Evolutionary conservation across 139 green algal species (phyloP), one percentile per base, ranked within the genome.

Genomic region (Raphidocelis subcapitata): DNA sequence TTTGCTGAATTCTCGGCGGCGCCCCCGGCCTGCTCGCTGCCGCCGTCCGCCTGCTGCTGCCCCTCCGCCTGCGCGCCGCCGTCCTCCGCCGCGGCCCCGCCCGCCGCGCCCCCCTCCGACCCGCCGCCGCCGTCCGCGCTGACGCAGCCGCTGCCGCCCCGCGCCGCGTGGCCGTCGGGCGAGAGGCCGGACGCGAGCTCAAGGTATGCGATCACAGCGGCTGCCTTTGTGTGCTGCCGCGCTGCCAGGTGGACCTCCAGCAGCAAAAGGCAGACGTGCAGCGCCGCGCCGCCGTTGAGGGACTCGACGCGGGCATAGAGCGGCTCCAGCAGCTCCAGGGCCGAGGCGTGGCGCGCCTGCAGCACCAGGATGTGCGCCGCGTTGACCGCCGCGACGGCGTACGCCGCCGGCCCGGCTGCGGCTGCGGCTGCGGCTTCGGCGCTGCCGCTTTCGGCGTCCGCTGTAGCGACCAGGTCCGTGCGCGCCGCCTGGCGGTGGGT

Each of bases 241-340:
- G 62, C 61, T 52, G 28, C 21, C 14, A 78, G 24, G 28, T 78
- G 72, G 28, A 72, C 54, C 62, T 78, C 72, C 1, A 78, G 62
- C 51, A 78, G 62, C 35, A 78, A 51, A 5, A 66, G 31, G 31
- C 72, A 78, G 15, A 78, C 24, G 23, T 46, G 68, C n/a, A 72
- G 62, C 18, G 49, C 72, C 28, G 52, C 36, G 21, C 51, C 72
- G 1, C 28, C 62, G 24, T 72, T 51, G 35, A 72, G 51, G n/a
- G 52, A n/a, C 35, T 78, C 72, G 0, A 72, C 52, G 2, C 20
- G 0, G 5, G 2, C 29, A 29, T 51, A 78, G 3, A 78, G n/a
- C 4, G 72, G 72, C 72, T 78, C 51, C 5, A 78, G 62, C 14
- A 72, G 21, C 21, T 35, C 24, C 3, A 67, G 35, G 15, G 72